These are phyloP conservation scores for Dioscorea cayenensis DNA, from an alignment of 116 monocot species.

Conservation along the genomic window DNA sequence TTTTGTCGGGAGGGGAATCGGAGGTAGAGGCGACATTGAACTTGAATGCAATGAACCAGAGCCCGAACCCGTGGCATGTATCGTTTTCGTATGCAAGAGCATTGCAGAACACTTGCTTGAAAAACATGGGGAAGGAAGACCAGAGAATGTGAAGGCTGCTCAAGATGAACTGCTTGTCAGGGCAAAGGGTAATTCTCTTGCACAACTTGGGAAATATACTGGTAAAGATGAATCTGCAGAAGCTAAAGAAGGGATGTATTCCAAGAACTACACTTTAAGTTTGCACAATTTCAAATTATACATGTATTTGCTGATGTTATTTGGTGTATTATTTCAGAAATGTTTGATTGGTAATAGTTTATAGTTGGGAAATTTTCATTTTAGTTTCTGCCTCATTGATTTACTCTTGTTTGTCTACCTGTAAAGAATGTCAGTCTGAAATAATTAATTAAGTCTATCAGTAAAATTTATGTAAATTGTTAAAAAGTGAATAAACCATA, in stretches of 20 bases:
- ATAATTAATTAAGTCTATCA: too few species aligned
- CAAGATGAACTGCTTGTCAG: constrained; percentile 15
- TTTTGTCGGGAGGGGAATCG: constrained; percentile 23
- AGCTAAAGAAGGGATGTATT: constrained; percentile 30
- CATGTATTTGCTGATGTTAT: too few species aligned
- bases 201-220: constrained; percentile 43
- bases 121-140: constrained; percentile 26
- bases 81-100: constrained; percentile 26
- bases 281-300: too few species aligned
- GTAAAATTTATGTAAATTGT: too few species aligned
- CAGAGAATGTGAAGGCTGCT: constrained; percentile 21
- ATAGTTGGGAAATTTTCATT: too few species aligned
- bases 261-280: constrained; percentile 18
- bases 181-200: constrained; percentile 34
- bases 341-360: too few species aligned
- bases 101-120: constrained; percentile 21
- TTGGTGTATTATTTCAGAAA: too few species aligned
- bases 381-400: too few species aligned
- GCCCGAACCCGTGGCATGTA: constrained; percentile 21
- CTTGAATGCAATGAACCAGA: constrained; percentile 33
- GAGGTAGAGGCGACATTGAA: constrained; percentile 26
- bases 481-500: too few species aligned
- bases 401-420: too few species aligned
- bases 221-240: constrained; percentile 38
- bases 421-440: too few species aligned